Base-by-base conservation (phyloP, 2,329 filamentous ascomycete genomes). In the Aspergillus carbonarius region DNA sequence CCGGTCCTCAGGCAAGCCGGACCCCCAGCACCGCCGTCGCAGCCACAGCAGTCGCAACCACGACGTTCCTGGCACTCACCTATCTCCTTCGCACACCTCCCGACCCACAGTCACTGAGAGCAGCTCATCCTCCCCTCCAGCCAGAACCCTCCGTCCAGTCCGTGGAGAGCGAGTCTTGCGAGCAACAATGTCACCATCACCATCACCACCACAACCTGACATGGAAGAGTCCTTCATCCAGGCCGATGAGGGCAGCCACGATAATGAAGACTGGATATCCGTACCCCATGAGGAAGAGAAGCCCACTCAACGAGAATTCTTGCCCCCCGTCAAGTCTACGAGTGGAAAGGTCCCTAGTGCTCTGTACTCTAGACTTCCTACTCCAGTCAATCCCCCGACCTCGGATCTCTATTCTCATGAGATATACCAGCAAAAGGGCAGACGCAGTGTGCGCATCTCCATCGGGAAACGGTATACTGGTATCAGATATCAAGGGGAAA, bases 381-480 rank as follows among this genome's bases (percentile, higher is more conserved):
- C 60, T 1, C 64, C 64, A 1, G 51, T 55, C 10, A 46, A 55
- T 6, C 47, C 39, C 20, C 60, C 61, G 2, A 42, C 37, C 4
- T 51, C 55, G 5, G 49, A 57, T 7, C 8, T 59, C 12, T 60
- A 63, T 39, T 65, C 63, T 7, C 63, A 64, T 30, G 46, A 39
- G 23, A 44, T 60, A 10, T 65, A 63, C 40, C 53, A 55, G 15
- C 59, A 34, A 15, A 62, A 67, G 51, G 59, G 58, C 23, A 60
- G 60, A 32, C 56, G 62, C 32, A 60, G 54, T 12, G 58, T 60
- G 5, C 49, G 63, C 5, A 64, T 62, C 18, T 55, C 57, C 27
- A 18, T 63, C 9, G 57, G 54, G 9, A 60, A 27, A 48, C 50
- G 40, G 23, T 35, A 42, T 39, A 34, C 48, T 12, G 55, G 30